Evolutionary conservation across 768 basidiomycete species (phyloP).

Genomic region (Gloeostereum incarnatum): DNA sequence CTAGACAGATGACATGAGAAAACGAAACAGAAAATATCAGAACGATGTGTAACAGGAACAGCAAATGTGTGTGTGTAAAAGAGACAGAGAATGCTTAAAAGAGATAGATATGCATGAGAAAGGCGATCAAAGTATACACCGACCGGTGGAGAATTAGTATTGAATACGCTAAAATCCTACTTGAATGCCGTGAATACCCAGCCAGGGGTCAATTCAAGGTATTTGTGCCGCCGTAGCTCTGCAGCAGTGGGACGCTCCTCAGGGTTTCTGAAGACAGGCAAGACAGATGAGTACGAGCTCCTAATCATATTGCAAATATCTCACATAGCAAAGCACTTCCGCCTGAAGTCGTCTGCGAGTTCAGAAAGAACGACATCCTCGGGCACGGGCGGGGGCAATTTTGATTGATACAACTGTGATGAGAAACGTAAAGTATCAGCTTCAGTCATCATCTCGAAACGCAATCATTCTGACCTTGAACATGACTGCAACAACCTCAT

Average conservation of each 20-base stretch:
- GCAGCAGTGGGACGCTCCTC: constrained; percentile 73
- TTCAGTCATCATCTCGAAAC: background rate
- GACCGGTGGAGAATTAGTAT: background rate
- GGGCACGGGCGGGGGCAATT: constrained; percentile 84
- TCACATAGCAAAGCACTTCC: constrained; percentile 84
- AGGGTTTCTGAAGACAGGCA: constrained; percentile 49
- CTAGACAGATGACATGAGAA: constrained; percentile 17
- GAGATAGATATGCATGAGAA: constrained; percentile 4
- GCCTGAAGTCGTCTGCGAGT: constrained; percentile 79
- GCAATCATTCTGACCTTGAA: constrained; percentile 64
- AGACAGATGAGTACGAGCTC: background rate
- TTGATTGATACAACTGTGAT: constrained; percentile 71
- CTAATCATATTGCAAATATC: constrained; percentile 15
- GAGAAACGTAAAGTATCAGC: no score
- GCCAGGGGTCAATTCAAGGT: constrained; percentile 59
- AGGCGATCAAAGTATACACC: background rate
- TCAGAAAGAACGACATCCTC: constrained; percentile 67
- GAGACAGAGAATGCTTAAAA: constrained; percentile 2
- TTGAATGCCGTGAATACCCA: constrained; percentile 71
- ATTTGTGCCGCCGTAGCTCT: constrained; percentile 74
- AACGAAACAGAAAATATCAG: constrained; percentile 7
- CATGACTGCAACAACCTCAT: constrained; percentile 89
- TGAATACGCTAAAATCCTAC: constrained; percentile 16
- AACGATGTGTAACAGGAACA: constrained; percentile 12
- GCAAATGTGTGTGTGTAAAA: constrained; percentile 6